phyloP scores from a whole-genome alignment of 148 eudicot species.

The Spergularia bocconei region DNA sequence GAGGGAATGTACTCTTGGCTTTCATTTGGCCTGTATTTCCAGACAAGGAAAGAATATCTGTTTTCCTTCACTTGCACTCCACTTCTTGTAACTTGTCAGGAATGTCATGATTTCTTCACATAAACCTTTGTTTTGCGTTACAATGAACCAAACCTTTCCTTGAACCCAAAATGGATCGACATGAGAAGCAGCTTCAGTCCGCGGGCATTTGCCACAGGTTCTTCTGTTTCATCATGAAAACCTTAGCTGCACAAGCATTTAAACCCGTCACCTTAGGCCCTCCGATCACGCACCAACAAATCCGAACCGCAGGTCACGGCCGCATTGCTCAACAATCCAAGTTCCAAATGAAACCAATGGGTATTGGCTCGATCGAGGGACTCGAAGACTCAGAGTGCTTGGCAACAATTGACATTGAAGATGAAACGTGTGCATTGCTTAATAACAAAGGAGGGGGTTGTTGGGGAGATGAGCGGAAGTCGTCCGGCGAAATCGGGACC shows the following conservation, averaged over 20 bases:
- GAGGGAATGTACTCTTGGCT: neutral
- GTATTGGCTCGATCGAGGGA: neutral
- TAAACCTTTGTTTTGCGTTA: conserved; percentile 6
- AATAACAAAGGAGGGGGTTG: neutral
- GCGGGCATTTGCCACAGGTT: conserved; percentile 35
- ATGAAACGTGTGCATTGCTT: conserved; percentile 18
- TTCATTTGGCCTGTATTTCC: neutral
- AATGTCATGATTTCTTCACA: conserved; percentile 17
- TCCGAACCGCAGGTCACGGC: neutral
- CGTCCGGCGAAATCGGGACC: neutral
- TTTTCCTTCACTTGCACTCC: conserved; percentile 27
- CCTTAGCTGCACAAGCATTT: conserved; percentile 38
- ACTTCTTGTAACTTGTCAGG: conserved; percentile 17
- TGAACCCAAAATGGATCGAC: conserved; percentile 24
- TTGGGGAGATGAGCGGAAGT: conserved; percentile 1
- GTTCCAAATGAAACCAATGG: neutral
- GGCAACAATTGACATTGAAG: conserved; percentile 23
- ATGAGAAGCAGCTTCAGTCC: conserved; percentile 29
- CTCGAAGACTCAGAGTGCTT: conserved; percentile 6
- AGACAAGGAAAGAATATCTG: conserved; percentile 25
- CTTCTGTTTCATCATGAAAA: conserved; percentile 39
- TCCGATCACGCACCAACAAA: neutral
- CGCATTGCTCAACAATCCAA: neutral
- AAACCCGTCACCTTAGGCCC: conserved; percentile 47
- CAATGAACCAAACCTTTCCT: conserved; percentile 8